These are phyloP conservation scores for Vickermania ingenoplastis DNA, from an alignment of 208 protist genomes.

Conservation along the genomic window DNA sequence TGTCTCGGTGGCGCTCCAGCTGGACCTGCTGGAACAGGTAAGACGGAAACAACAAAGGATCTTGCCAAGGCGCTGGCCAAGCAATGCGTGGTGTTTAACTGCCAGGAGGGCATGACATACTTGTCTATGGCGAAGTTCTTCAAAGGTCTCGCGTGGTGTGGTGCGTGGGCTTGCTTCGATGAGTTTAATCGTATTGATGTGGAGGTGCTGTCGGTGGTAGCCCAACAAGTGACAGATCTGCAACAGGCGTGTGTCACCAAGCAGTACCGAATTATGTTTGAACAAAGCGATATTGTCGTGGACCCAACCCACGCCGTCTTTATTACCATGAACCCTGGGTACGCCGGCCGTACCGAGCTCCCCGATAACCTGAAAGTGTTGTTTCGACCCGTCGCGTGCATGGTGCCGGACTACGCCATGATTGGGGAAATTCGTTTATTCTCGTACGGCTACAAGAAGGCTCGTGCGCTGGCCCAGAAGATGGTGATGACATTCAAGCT, in stretches of 20 bases:
- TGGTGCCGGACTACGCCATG: conserved; percentile 99
- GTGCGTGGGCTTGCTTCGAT: conserved; percentile 98
- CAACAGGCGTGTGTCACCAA: conserved; percentile 90
- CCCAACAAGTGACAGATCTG: conserved; percentile 94
- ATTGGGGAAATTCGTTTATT: conserved; percentile 98
- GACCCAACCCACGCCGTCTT: conserved; percentile 94
- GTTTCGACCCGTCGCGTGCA: conserved; percentile 97
- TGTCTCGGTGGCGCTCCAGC: conserved; percentile 92
- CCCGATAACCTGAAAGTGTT: conserved; percentile 98
- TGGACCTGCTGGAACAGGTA: conserved; percentile 87
- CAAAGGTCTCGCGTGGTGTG: conserved; percentile 94
- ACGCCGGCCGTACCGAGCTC: conserved; percentile 97
- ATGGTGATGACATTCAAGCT: conserved; percentile 98
- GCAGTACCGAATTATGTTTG: conserved; percentile 92
- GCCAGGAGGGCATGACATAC: conserved; percentile 94
- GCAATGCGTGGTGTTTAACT: conserved; percentile 98
- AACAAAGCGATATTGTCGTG: conserved; percentile 90
- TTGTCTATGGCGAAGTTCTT: conserved; percentile 97
- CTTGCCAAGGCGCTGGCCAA: conserved; percentile 95
- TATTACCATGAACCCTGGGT: conserved; percentile 99
- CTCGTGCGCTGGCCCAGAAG: conserved; percentile 91
- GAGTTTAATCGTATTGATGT: conserved; percentile 99
- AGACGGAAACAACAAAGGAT: conserved; percentile 97
- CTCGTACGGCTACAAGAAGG: conserved; percentile 97
- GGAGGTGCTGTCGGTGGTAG: conserved; percentile 95